Evolutionary conservation across 257 asterid species (phyloP), one percentile per base, ranked within the genome.

Genomic region (Solanum megistacrolobum): DNA sequence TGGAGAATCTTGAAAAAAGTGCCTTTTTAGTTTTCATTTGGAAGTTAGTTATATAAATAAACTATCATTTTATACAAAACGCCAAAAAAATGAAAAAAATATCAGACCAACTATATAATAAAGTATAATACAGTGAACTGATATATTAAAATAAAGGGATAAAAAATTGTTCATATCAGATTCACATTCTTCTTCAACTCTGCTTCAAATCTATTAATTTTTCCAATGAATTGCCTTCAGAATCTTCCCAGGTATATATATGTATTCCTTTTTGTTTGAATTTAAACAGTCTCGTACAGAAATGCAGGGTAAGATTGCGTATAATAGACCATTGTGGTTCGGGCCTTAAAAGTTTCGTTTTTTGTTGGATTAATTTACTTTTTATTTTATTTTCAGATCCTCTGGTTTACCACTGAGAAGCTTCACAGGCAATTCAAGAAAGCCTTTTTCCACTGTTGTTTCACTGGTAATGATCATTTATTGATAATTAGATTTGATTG

Each of bases 321-420:
- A 65, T 2, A 25, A 66, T 25, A 66, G 20, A 65, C 1, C 1
- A 2, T 65, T 25, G 34, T 25, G 73, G 4, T 65, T 27, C 0
- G 69, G 12, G 12, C 13, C 31, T 5, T 46, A 16, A 78, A 78
- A 25, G 20, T 7, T 55, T 87, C 62, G 36, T 20, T 27, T 78
- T 65, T 69, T 89, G 85, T 38, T 11, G 11, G 10, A 25, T 62
- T 65, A 46, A 36, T 86, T 34, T 12, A 29, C 5, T 43, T 27
- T 69, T 48, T n/a, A 73, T 52, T 85, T 36, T 25, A 12, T 52
- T 81, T 39, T 36, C 95, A 95, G 99, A 92, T 93, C 92, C 88
- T 90, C 94, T 87, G 92, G 93, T 86, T 90, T 94, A 88, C 96
- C 94, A 29, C 78, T 92, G 91, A 93, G 87, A 79, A 91, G 89